Percentiles rank a stretch among this genome's conserved stretches.
phyloP scores from a whole-genome alignment of 169 alveolate species.

The Theileria parva region DNA sequence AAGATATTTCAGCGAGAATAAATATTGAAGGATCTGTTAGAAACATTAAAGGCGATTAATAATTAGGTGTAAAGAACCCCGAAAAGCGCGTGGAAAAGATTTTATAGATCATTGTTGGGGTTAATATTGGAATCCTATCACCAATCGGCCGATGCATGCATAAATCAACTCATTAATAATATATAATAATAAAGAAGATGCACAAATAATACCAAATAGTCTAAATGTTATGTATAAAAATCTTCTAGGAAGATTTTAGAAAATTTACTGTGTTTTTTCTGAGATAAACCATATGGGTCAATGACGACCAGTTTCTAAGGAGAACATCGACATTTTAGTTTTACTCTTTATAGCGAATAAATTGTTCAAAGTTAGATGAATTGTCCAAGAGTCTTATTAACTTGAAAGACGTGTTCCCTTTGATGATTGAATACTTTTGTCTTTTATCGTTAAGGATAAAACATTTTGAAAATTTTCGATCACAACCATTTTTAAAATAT shows the following conservation, averaged over 20 bases:
- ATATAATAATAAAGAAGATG: not conserved
- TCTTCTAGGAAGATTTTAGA: not conserved
- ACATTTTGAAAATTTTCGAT: not conserved
- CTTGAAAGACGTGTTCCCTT: conserved; percentile 31
- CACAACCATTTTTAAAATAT: not conserved
- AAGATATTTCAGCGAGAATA: too few species aligned
- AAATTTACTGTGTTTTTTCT: not conserved
- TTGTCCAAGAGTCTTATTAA: conserved; percentile 4
- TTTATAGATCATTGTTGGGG: conserved; percentile 9
- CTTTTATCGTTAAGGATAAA: not conserved
- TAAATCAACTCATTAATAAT: not conserved
- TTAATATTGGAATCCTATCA: conserved; percentile 7
- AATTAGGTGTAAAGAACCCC: not conserved
- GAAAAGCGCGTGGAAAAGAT: not conserved
- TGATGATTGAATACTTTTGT: not conserved
- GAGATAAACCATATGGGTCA: not conserved
- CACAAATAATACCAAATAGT: not conserved
- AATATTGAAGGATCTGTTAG: not conserved
- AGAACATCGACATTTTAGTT: conserved; percentile 29
- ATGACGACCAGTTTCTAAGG: not conserved
- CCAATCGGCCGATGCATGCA: conserved; percentile 15
- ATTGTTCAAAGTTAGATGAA: not conserved
- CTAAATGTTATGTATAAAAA: not conserved
- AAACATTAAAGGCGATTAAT: not conserved
- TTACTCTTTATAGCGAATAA: not conserved